These are phyloP conservation scores for Allium cepa DNA, from an alignment of 106 monocot species.

Conservation along the genomic window DNA sequence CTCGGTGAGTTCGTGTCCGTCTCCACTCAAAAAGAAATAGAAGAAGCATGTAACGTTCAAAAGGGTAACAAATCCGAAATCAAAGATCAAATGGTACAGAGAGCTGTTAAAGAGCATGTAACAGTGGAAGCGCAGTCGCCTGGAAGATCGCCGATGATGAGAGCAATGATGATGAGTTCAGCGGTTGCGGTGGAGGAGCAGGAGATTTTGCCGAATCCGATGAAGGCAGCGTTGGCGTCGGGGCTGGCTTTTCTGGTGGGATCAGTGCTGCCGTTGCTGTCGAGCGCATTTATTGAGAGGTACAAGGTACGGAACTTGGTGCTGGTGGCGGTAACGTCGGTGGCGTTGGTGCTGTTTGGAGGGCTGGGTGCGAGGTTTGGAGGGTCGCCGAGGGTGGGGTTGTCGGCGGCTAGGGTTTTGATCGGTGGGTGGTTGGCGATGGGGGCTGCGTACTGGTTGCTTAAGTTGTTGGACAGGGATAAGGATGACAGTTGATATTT, in stretches of 20 bases:
- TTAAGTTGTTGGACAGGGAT: slow-evolving; percentile 2
- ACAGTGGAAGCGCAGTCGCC: not conserved
- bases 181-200: not conserved
- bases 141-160: not conserved
- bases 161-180: slow-evolving; percentile 1
- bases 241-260: slow-evolving; percentile 10
- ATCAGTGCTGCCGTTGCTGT: not conserved
- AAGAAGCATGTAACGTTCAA: not conserved
- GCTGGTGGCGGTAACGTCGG: slow-evolving; percentile 7
- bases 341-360: slow-evolving; percentile 5
- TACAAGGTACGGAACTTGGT: not conserved
- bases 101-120: no score
- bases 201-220: not conserved
- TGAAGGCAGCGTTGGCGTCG: slow-evolving; percentile 1
- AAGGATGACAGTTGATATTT: no score
- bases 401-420: slow-evolving; percentile 9
- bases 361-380: not conserved
- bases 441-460: slow-evolving; percentile 3
- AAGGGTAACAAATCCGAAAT: not conserved
- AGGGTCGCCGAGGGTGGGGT: slow-evolving; percentile 2
- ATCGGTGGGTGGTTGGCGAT: slow-evolving; percentile 9
- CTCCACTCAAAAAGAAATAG: slow-evolving; percentile 44
- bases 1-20: slow-evolving; percentile 75
- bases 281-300: not conserved
- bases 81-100: not conserved